These are phyloP conservation scores for Spizellomyces punctatus DNA, from an alignment of 192 early-diverging fungal species.

Conservation along the genomic window DNA sequence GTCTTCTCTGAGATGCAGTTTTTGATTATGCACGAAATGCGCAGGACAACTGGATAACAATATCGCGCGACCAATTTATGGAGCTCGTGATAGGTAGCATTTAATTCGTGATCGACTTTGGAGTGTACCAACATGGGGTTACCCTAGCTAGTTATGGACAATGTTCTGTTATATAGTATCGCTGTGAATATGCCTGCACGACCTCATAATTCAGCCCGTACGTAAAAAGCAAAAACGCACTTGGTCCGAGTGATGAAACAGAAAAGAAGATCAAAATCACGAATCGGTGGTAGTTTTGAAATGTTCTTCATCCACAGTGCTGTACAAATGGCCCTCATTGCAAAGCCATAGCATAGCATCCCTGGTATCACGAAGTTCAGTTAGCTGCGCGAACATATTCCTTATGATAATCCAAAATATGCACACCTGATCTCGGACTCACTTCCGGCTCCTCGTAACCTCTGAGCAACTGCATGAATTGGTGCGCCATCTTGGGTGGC, in stretches of 20 bases:
- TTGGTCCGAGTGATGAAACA: too few species aligned
- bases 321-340: slow-evolving; percentile 69
- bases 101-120: too few species aligned
- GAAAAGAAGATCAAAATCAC: too few species aligned
- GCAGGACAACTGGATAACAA: not conserved
- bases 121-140: too few species aligned
- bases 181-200: too few species aligned
- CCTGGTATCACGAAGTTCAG: not conserved
- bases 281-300: slow-evolving; percentile 45
- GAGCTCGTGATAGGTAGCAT: slow-evolving; percentile 3
- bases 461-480: slow-evolving; percentile 44
- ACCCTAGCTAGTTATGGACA: too few species aligned
- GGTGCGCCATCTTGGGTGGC: slow-evolving; percentile 48
- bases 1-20: too few species aligned
- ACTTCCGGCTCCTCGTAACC: slow-evolving; percentile 35
- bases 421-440: slow-evolving; percentile 33
- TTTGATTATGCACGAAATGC: too few species aligned
- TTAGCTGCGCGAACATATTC: not conserved
- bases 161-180: too few species aligned
- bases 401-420: not conserved
- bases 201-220: too few species aligned
- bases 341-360: slow-evolving; percentile 55
- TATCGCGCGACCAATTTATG: slow-evolving; percentile 6
- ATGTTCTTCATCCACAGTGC: slow-evolving; percentile 69
- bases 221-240: too few species aligned